Conservation (phyloP, 805 yeast genomes). For the Cyberlindnera galapagoensis region DNA sequence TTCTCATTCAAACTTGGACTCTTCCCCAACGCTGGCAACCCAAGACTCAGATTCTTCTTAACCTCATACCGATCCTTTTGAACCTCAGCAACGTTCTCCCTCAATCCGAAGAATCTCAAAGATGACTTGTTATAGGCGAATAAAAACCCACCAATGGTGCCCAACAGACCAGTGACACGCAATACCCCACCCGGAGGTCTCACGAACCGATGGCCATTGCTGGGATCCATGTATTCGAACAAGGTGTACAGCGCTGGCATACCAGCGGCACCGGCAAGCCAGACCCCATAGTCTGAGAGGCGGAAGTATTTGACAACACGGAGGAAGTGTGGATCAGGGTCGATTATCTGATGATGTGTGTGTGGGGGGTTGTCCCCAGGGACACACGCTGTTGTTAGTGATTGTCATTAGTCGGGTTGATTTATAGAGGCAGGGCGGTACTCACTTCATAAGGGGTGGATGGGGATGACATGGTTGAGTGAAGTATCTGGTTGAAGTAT, state of each 20-base stretch:
- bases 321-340: slow-evolving; percentile 69
- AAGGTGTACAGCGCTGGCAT: slow-evolving; percentile 42
- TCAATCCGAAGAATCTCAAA: slow-evolving; percentile 70
- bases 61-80: slow-evolving; percentile 66
- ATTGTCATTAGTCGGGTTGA: too few relatives aligned
- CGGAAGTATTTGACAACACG: slow-evolving; percentile 72
- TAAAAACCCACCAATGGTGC: slow-evolving; percentile 67
- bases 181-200: slow-evolving; percentile 49
- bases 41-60: slow-evolving; percentile 57
- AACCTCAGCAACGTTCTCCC: slow-evolving; percentile 69
- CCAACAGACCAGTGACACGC: slow-evolving; percentile 56
- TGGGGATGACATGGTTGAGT: too few relatives aligned
- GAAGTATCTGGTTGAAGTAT: too few relatives aligned
- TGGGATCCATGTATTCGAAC: slow-evolving; percentile 43
- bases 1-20: slow-evolving; percentile 55
- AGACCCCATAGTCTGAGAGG: slow-evolving; percentile 50
- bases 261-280: slow-evolving; percentile 41
- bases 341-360: too few relatives aligned
- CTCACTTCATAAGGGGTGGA: too few relatives aligned
- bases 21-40: slow-evolving; percentile 60
- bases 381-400: too few relatives aligned
- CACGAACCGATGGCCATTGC: slow-evolving; percentile 36
- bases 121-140: slow-evolving; percentile 62
- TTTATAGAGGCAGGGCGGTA: too few relatives aligned
- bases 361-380: too few relatives aligned